Base-by-base conservation (phyloP, 108 stramenopile species). In the Cyclotella sp. region DNA sequence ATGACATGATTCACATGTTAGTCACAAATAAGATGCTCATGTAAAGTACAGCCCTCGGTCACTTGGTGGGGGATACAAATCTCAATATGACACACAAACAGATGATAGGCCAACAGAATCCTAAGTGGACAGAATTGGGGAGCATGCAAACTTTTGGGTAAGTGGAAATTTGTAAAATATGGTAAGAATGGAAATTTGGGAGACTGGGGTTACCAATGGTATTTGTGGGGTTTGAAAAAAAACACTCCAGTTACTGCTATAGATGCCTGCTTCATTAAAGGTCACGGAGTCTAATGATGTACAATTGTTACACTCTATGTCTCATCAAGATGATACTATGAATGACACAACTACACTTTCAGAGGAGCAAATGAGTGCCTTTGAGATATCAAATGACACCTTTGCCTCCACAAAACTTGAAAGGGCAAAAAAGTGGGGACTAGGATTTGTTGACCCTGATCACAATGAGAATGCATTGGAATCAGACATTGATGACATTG, bases 301-400 rank as follows among this genome's bases (percentile, higher is more conserved):
- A 16, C 65, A 45, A 26, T 84, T 74, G 79, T 49, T 84, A 49
- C 59, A 63, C 15, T 46, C 66, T 11, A 79, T 78, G 83, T 84
- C 18, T 21, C 78, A 72, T 40, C 41, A 59, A 19, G 21, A 27
- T 18, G 57, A 73, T 62, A 29, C 13, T 45, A 59, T 9, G 18
- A 16, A 28, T n/a, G n/a, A 57, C 14, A 28, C 11, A 30, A 28
- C 41, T 42, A 27, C 15, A 34, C 10, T 18, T 41, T 16, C 70
- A 28, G 70, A 40, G 12, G 44, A 12, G 11, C 57, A 18, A 34
- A 54, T 28, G 51, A 21, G 15, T 53, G 54, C 54, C 19, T 18
- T 22, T 18, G 51, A 52, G 47, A 70, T 54, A 11, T 42, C 40
- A n/a, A 26, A 42, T 11, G 13, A 59, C 10, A 34, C 8, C 19